phyloP scores from a whole-genome alignment of 371 early-diverging fungal species.

The Mucor piriformis region DNA sequence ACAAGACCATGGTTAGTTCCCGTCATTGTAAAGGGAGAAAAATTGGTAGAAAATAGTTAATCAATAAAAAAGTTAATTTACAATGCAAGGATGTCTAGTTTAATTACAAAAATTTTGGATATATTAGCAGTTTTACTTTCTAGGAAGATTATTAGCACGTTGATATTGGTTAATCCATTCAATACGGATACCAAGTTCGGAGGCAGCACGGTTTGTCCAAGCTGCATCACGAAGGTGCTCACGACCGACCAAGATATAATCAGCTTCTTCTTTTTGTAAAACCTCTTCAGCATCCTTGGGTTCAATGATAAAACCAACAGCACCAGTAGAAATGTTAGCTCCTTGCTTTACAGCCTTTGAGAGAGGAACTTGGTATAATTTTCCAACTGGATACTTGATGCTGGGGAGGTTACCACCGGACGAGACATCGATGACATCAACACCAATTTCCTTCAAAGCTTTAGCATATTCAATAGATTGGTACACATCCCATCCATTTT shows the following conservation, averaged over 20 bases:
- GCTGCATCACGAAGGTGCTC: conserved; percentile 76
- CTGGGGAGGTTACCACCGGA: conserved; percentile 62
- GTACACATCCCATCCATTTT: conserved; percentile 61
- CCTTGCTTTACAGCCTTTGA: conserved; percentile 54
- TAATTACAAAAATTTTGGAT: too few species aligned
- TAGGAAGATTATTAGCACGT: conserved; percentile 5
- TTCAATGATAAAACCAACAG: conserved; percentile 78
- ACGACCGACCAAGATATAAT: conserved; percentile 77
- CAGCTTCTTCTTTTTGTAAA: conserved; percentile 67
- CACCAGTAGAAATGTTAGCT: conserved; percentile 62
- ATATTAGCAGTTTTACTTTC: not conserved
- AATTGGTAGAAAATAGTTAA: too few species aligned
- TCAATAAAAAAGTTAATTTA: too few species aligned
- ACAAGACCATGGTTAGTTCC: conserved; percentile 20
- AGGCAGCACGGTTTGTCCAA: conserved; percentile 38
- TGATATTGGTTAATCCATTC: conserved; percentile 19
- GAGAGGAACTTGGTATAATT: conserved; percentile 75
- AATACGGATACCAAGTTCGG: conserved; percentile 13
- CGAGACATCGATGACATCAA: conserved; percentile 80
- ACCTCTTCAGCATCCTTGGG: conserved; percentile 72
- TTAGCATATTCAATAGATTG: conserved; percentile 66
- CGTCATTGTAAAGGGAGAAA: conserved; percentile 21
- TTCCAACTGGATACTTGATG: conserved; percentile 54
- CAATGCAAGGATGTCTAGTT: too few species aligned
- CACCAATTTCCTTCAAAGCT: conserved; percentile 60